Evolutionary conservation across 1,284 basidiomycete genomes (phyloP).

Genomic region (Cutaneotrichosporon sp.): DNA sequence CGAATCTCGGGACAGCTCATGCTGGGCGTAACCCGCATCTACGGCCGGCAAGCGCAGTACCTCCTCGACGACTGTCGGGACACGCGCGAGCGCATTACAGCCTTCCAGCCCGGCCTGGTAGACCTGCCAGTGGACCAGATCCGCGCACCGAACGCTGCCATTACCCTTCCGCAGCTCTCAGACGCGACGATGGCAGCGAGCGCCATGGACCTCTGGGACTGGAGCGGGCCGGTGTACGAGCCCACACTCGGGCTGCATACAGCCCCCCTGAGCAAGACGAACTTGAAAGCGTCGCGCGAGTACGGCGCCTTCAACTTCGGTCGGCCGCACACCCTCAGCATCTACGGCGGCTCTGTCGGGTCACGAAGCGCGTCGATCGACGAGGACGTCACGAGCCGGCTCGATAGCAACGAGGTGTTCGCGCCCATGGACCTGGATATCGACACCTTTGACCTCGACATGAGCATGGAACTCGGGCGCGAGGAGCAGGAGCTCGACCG

Average conservation of each 20-base stretch:
- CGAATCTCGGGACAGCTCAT: slow-evolving; percentile 92
- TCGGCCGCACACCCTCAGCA: slow-evolving; percentile 52
- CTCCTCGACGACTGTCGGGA: slow-evolving; percentile 97
- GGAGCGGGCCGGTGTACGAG: slow-evolving; percentile 25
- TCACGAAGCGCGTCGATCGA: slow-evolving; percentile 34
- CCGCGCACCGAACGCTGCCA: slow-evolving; percentile 72
- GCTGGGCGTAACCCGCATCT: slow-evolving; percentile 94
- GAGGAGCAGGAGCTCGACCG: slow-evolving; percentile 58
- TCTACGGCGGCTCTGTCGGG: slow-evolving; percentile 40
- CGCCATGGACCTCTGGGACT: slow-evolving; percentile 45
- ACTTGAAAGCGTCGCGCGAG: slow-evolving; percentile 33
- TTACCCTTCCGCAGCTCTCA: slow-evolving; percentile 41
- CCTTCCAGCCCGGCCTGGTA: slow-evolving; percentile 87
- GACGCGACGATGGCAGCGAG: not conserved
- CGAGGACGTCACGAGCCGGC: slow-evolving; percentile 56
- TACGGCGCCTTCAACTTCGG: slow-evolving; percentile 52
- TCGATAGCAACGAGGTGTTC: slow-evolving; percentile 77
- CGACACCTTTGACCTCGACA: slow-evolving; percentile 25
- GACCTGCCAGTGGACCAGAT: slow-evolving; percentile 95
- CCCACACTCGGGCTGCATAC: slow-evolving; percentile 20
- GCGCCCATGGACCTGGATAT: slow-evolving; percentile 48
- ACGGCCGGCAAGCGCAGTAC: slow-evolving; percentile 96
- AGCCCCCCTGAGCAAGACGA: slow-evolving; percentile 25
- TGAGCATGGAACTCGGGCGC: slow-evolving; percentile 66
- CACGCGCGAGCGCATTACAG: slow-evolving; percentile 90